Evolutionary conservation across 2,329 filamentous ascomycete genomes (phyloP).

Genomic region (Thyridium curvatum): DNA sequence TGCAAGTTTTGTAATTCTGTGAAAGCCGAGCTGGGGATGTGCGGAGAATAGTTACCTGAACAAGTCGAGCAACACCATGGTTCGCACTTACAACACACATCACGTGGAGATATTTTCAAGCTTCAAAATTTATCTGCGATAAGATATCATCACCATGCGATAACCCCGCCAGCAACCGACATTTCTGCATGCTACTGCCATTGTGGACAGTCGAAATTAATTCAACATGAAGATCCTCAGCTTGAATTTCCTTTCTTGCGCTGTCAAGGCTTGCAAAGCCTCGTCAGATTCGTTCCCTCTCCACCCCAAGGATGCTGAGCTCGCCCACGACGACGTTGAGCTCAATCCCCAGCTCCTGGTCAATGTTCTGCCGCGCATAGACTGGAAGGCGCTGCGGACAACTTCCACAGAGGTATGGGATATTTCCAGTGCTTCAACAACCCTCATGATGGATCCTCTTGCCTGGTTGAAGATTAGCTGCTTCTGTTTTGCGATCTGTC

Average conservation of each 20-base stretch:
- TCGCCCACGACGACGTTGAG: conserved; percentile 78
- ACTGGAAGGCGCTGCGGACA: conserved; percentile 75
- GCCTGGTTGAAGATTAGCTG: too few relatives aligned
- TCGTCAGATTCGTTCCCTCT: conserved; percentile 77
- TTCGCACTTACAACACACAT: too few relatives aligned
- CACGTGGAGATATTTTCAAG: too few relatives aligned
- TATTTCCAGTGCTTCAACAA: not conserved
- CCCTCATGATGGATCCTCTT: not conserved
- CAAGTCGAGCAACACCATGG: too few relatives aligned
- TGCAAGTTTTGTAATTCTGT: too few relatives aligned
- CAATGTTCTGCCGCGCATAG: conserved; percentile 80
- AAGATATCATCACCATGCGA: too few relatives aligned
- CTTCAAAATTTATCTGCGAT: too few relatives aligned
- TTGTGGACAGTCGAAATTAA: conserved; percentile 1
- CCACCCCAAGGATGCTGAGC: conserved; percentile 85
- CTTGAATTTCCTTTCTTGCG: conserved; percentile 94
- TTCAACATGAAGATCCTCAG: conserved; percentile 83
- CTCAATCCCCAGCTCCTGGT: conserved; percentile 73
- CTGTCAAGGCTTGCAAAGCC: conserved; percentile 88
- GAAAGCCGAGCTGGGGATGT: too few relatives aligned
- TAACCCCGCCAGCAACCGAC: too few relatives aligned
- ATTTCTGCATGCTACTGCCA: too few relatives aligned
- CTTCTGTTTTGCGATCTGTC: too few relatives aligned
- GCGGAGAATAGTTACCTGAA: too few relatives aligned
- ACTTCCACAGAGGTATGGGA: conserved; percentile 67